Conservation (phyloP, 148 eudicot species). For the Diospyros lotus region DNA sequence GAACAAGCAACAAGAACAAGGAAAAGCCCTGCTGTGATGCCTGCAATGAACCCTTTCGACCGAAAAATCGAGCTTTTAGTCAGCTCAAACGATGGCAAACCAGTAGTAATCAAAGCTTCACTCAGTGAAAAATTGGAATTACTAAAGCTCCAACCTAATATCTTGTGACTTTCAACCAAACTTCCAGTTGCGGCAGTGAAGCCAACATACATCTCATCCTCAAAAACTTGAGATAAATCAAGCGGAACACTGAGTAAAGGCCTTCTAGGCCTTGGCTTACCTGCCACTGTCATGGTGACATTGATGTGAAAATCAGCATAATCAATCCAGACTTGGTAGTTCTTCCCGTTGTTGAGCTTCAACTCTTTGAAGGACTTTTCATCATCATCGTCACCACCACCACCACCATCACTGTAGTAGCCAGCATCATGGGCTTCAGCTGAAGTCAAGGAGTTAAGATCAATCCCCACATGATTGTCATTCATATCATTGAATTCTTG, state of each 20-base stretch:
- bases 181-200: constrained; percentile 17
- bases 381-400: not conserved
- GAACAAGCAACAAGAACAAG: constrained; percentile 10
- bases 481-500: constrained; percentile 16
- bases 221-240: constrained; percentile 18
- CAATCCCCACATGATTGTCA: constrained; percentile 18
- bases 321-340: constrained; percentile 26
- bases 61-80: constrained; percentile 13
- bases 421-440: constrained; percentile 10
- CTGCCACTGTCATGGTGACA: constrained; percentile 19
- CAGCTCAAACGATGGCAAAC: constrained; percentile 18
- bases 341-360: constrained; percentile 24
- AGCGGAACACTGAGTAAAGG: constrained; percentile 8
- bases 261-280: constrained; percentile 14
- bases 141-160: constrained; percentile 26
- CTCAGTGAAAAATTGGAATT: constrained; percentile 17
- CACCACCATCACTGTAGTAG: constrained; percentile 4
- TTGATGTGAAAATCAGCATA: constrained; percentile 17
- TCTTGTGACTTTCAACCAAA: constrained; percentile 15
- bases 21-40: constrained; percentile 12
- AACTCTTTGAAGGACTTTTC: constrained; percentile 6
- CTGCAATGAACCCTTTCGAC: constrained; percentile 21
- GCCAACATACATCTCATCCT: constrained; percentile 24
- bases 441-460: constrained; percentile 18
- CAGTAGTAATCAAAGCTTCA: constrained; percentile 12